Conservation (phyloP, 148 eudicot genomes). For the Camellia japonica region DNA sequence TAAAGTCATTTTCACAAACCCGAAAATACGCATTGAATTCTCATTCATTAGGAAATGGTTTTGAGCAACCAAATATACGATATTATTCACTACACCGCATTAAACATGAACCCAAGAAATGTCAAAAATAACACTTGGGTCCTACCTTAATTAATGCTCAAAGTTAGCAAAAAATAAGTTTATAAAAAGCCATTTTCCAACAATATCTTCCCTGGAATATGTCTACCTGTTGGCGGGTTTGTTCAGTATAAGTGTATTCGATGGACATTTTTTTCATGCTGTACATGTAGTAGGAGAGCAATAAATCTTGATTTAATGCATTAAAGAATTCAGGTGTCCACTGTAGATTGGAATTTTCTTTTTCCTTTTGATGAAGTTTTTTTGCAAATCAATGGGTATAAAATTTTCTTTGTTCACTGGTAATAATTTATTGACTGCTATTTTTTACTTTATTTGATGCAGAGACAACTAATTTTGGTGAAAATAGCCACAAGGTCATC, state of each 20-base stretch:
- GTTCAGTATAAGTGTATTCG: not conserved
- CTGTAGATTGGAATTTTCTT: not conserved
- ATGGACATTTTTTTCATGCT: not conserved
- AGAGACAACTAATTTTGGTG: conserved; percentile 27
- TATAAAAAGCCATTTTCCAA: no score
- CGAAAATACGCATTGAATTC: no score
- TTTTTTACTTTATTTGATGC: conserved; percentile 14
- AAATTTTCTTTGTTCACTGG: not conserved
- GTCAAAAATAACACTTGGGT: no score
- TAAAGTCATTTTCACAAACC: no score
- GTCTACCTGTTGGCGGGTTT: not conserved
- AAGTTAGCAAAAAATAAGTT: no score
- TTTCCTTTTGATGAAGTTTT: not conserved
- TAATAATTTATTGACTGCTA: not conserved
- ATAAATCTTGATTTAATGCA: conserved; percentile 2
- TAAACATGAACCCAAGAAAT: no score
- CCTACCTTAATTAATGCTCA: no score
- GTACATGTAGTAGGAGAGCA: not conserved
- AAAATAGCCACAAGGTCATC: conserved; percentile 12
- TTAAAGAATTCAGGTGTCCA: conserved; percentile 24
- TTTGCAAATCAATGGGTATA: not conserved
- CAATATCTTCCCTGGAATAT: not conserved
- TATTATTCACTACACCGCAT: no score
- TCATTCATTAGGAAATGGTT: no score
- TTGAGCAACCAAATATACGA: no score